phyloP scores from a whole-genome alignment of 2,329 filamentous ascomycete genomes.

The Phialophora macrospora region DNA sequence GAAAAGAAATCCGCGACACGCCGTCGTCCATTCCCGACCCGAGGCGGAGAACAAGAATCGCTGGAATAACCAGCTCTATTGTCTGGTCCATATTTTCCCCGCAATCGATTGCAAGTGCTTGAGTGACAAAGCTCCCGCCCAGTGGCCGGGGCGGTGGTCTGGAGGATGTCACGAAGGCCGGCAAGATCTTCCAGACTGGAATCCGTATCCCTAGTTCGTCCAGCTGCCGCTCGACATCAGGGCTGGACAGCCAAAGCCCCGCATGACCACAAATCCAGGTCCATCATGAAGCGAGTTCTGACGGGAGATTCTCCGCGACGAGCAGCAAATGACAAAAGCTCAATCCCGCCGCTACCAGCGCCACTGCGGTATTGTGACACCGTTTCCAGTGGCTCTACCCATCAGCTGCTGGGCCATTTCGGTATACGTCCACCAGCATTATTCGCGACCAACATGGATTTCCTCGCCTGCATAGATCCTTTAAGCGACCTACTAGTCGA shows the following conservation, averaged over 20 bases:
- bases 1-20: neutral
- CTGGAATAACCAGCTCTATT: neutral
- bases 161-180: neutral
- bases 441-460: neutral
- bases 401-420: neutral
- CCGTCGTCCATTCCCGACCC: neutral
- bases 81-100: neutral
- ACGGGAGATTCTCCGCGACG: neutral
- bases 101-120: neutral
- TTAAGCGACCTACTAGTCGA: neutral
- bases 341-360: constrained; percentile 13
- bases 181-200: neutral
- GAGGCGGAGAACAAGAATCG: neutral
- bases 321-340: constrained; percentile 3
- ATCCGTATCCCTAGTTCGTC: neutral
- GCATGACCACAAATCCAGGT: neutral
- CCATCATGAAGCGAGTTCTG: neutral
- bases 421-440: neutral
- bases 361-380: neutral
- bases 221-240: neutral
- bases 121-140: neutral
- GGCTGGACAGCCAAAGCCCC: neutral
- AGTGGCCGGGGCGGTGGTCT: neutral
- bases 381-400: neutral
- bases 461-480: neutral